Evolutionary conservation across 768 basidiomycete species (phyloP).

Genomic region (Collybiopsis confluens): DNA sequence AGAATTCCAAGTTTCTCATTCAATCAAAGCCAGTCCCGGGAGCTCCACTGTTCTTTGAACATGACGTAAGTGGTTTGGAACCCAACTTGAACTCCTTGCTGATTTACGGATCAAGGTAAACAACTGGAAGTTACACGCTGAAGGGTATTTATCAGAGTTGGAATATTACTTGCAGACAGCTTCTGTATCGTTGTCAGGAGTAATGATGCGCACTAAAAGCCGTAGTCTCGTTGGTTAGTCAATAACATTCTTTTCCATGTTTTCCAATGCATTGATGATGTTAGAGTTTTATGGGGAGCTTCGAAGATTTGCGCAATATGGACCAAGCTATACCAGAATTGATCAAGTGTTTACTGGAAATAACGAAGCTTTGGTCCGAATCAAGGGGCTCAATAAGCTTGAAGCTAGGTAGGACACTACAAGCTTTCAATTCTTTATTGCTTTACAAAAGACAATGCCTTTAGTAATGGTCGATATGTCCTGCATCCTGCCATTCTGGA

Average conservation of each 20-base stretch:
- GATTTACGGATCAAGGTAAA: not conserved
- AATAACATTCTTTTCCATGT: too few species aligned
- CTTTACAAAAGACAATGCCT: not conserved
- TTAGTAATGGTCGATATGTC: constrained; percentile 11
- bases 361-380: constrained; percentile 14
- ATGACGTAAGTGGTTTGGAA: not conserved
- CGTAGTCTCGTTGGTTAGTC: too few species aligned
- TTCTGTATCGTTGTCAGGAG: too few species aligned
- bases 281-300: not conserved
- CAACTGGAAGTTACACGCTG: not conserved
- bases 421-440: not conserved
- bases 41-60: not conserved
- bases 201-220: too few species aligned
- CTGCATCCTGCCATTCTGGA: constrained; percentile 28
- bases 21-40: not conserved
- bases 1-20: constrained; percentile 7
- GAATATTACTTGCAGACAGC: too few species aligned
- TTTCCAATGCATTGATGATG: not conserved
- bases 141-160: too few species aligned
- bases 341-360: not conserved
- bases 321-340: not conserved
- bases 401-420: not conserved
- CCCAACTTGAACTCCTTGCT: too few species aligned
- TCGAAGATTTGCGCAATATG: not conserved
- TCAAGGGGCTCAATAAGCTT: not conserved